Base-by-base conservation (phyloP, 352 stramenopile species). In the Phytophthora ohioensis region DNA sequence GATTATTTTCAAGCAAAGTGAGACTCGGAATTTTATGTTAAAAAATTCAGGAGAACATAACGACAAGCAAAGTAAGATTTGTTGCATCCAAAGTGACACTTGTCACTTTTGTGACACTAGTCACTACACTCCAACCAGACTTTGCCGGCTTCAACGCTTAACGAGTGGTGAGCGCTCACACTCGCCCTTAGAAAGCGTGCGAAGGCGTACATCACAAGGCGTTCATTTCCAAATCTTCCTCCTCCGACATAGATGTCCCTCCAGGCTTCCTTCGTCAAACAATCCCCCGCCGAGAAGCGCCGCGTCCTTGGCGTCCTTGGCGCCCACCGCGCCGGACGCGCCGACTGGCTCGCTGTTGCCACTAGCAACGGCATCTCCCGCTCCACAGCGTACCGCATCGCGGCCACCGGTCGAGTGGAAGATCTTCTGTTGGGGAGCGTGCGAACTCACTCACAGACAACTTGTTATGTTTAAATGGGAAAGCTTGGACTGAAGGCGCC, bases 361-460 rank as follows among this genome's bases (percentile, higher is more conserved):
- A n/a, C 51, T 6, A 57, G 45, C 32, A 46, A 57, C 35, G 51
- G 51, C 32, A 57, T 57, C 8, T 34, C 6, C 4, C 31, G 51
- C 5, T 45, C 34, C 0, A 15, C 15, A 6, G 32, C 32, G 34
- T 57, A 46, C 34, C 51, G 34, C 13, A 31, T 57, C 17, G 51
- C 9, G 15, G 51, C 13, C 8, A 57, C 6, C 4, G 51, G 34
- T 13, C 51, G 51, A 9, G 51, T 57, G 15, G 51, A 57, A 13
- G n/a, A 32, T 21, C 13, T 57, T 12, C 36, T 41, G 36, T 41
- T 41, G 36, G 36, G 11, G 11, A 11, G 36, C 7, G 11, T 41
- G 11, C 7, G 36, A 41, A 41, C 36, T 41, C 36, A 41, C 36
- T 41, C 36, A 41, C 36, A 41, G 36, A 41, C 36, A 41, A 41